Conservation (phyloP, 371 early-diverging fungal genomes). For the Rhizopus microsporus region DNA sequence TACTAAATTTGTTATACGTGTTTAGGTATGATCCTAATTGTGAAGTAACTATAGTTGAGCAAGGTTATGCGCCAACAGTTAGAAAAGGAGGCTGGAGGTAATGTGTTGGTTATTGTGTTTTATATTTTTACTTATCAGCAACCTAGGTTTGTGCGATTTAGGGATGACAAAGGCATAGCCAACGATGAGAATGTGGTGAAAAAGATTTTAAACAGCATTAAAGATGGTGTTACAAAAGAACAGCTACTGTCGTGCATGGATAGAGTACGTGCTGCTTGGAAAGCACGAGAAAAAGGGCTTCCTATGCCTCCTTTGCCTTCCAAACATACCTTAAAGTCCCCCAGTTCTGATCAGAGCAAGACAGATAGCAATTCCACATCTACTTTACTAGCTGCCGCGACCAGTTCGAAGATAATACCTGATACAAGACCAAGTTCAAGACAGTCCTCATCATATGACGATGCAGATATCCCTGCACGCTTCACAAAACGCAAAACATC, state of each 20-base stretch:
- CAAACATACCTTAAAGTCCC: not conserved
- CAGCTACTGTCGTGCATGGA: constrained; percentile 51
- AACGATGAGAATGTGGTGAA: constrained; percentile 65
- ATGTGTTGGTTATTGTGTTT: not conserved
- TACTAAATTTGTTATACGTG: not conserved
- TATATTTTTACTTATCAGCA: not conserved
- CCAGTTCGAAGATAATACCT: constrained; percentile 10
- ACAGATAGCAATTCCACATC: not conserved
- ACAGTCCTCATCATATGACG: constrained; percentile 17
- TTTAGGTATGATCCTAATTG: constrained; percentile 59
- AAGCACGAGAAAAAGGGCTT: constrained; percentile 55
- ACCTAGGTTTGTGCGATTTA: constrained; percentile 61
- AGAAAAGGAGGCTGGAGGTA: constrained; percentile 67
- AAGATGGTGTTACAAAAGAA: constrained; percentile 57
- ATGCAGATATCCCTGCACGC: not conserved
- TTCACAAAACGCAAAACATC: constrained; percentile 13
- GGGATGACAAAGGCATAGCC: constrained; percentile 71
- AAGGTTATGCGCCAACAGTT: constrained; percentile 59
- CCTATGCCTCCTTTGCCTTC: constrained; percentile 30
- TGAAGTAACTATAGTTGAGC: constrained; percentile 61
- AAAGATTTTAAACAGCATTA: constrained; percentile 53
- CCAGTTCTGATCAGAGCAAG: not conserved
- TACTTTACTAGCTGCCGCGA: constrained; percentile 5
- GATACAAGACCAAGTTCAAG: constrained; percentile 3
- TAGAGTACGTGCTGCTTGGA: constrained; percentile 63